Evolutionary conservation across 2,329 filamentous ascomycete genomes (phyloP), one percentile per base, ranked within the genome.

Genomic region (Microdochium nivale): DNA sequence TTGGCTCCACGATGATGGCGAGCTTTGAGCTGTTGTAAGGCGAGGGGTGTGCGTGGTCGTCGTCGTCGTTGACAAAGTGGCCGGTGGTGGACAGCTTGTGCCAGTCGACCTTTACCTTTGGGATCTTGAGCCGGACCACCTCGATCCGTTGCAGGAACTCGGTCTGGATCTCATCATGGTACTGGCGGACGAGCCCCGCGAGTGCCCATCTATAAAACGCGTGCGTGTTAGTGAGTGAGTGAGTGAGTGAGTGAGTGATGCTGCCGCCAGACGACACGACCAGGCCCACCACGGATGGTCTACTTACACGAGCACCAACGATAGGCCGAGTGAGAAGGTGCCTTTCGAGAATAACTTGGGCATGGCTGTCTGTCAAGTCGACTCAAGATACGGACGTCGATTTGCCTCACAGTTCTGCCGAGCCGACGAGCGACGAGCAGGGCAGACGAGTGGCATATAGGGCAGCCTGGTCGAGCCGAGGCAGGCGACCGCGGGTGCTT

Each of bases 1-100:
- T 69, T 14, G 70, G 67, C 63, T 79, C 76, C 57, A 80, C 73
- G n/a, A 80, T 58, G 13, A 80, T 67, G 35, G 76, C 77, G 25
- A 79, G 61, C 57, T 79, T 79, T 50, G 75, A 73, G 19, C 67
- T 59, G 58, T 80, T 78, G 60, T 68, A 75, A n/a, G 67, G 59
- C 56, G 77, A 76, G 58, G 65, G 72, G n/a, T 62, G 61, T 21
- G 62, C 55, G 16, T 62, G 62, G 21, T 62, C 55, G 54, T 67
- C 61, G 25, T 40, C 35, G 35, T 40, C 35, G 35, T 40, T 19
- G 13, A 44, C 40, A 19, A 44, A 44, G 40, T 44, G 40, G 40
- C 55, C 56, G 14, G 58, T 53, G 1, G 60, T 52, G 14, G 40
- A 44, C 3, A 44, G 21, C 40, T 44, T 44, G 30, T 50, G 47